These are phyloP conservation scores for Trypanosoma grayi DNA, from an alignment of 208 protist species.

Conservation along the genomic window DNA sequence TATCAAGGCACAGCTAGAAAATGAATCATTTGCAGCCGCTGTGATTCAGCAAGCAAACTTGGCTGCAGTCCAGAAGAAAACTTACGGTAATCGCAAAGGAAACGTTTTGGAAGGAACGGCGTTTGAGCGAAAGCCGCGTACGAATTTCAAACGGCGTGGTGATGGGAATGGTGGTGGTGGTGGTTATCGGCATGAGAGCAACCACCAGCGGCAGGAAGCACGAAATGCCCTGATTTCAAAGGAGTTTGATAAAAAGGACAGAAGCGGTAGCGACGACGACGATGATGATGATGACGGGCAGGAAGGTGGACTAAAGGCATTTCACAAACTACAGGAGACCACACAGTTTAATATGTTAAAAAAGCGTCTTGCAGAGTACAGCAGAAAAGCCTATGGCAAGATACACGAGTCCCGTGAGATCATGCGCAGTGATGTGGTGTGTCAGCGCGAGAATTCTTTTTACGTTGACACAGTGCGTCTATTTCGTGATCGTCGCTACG, in stretches of 20 bases:
- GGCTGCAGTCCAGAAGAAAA: constrained; percentile 87
- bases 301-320: constrained; percentile 61
- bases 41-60: constrained; percentile 85
- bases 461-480: constrained; percentile 99
- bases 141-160: constrained; percentile 33
- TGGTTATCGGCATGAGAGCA: constrained; percentile 73
- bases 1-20: constrained; percentile 96
- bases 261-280: constrained; percentile 19
- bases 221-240: constrained; percentile 58
- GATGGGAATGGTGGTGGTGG: constrained; percentile 23
- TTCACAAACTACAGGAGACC: constrained; percentile 85
- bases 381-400: constrained; percentile 97
- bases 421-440: constrained; percentile 94
- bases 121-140: constrained; percentile 69
- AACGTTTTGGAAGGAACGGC: constrained; percentile 89
- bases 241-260: constrained; percentile 25
- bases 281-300: constrained; percentile 41
- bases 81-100: constrained; percentile 88
- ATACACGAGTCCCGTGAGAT: constrained; percentile 92
- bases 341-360: constrained; percentile 94
- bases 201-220: constrained; percentile 62
- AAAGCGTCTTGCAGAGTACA: constrained; percentile 97
- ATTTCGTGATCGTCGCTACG: constrained; percentile 99
- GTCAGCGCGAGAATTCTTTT: constrained; percentile 99
- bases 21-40: constrained; percentile 89